phyloP scores from a whole-genome alignment of 2,329 filamentous ascomycete species.

The Neophaeococcomyces aloes region DNA sequence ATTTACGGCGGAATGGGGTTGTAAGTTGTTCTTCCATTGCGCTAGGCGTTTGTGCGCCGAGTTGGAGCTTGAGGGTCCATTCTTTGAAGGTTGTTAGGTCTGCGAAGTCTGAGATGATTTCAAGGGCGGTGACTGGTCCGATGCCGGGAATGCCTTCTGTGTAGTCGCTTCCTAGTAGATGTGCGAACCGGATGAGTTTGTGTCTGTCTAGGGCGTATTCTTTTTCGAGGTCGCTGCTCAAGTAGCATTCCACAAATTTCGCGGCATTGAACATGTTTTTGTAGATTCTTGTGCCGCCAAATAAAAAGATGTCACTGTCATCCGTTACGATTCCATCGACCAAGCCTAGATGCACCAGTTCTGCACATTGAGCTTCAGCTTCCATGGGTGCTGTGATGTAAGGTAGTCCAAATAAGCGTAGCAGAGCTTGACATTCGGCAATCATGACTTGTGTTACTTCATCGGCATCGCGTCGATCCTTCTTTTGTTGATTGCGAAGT shows the following conservation, averaged over 20 bases:
- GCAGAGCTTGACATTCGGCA: conserved; percentile 81
- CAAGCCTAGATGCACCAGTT: conserved; percentile 72
- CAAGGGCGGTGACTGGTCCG: conserved; percentile 85
- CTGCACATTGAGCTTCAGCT: conserved; percentile 93
- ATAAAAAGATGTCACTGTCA: conserved; percentile 91
- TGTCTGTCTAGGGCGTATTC: conserved; percentile 80
- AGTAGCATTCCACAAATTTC: conserved; percentile 95
- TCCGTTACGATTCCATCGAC: conserved; percentile 98
- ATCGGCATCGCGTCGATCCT: conserved; percentile 88
- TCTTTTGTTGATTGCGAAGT: conserved; percentile 87
- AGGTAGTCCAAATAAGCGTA: conserved; percentile 82
- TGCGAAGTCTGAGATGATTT: conserved; percentile 85
- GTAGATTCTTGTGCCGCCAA: conserved; percentile 91
- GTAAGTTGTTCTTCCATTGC: conserved; percentile 47
- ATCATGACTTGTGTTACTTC: conserved; percentile 97
- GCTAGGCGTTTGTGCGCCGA: conserved; percentile 45
- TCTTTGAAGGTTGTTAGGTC: conserved; percentile 65
- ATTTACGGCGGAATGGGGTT: conserved; percentile 69
- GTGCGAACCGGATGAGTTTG: conserved; percentile 79
- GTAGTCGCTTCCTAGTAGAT: conserved; percentile 88
- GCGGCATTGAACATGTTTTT: conserved; percentile 99
- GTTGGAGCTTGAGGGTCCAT: conserved; percentile 78
- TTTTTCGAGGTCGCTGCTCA: conserved; percentile 70
- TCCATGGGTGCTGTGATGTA: conserved; percentile 99
- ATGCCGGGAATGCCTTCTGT: conserved; percentile 85